Evolutionary conservation across 306 rosid genomes (phyloP), one percentile per base, ranked within the genome.

Genomic region (Casuarina cunninghamiana): DNA sequence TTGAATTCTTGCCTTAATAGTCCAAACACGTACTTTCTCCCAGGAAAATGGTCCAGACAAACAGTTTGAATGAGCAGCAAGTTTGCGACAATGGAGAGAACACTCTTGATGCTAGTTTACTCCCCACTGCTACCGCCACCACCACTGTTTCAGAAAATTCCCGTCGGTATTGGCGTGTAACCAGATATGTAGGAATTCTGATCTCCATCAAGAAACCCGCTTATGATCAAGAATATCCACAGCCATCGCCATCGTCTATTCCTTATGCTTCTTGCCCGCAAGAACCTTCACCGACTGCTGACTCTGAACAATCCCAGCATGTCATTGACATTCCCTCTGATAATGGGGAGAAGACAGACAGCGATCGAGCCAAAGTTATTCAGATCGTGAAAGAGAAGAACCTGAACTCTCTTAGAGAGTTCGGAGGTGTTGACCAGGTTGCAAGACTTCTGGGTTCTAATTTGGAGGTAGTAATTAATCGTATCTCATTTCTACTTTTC

Each of bases 381-480:
- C 7, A 42, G 71, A 82, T 87, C 13, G 90, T 87, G 60, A 82
- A 57, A 78, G 81, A 71, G 19, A 58, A 58, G 78, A 76, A 89
- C 79, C 77, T 84, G 46, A 35, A 16, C 10, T 75, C 67, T 5
- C 82, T 90, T 50, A 9, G 0, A 13, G 6, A 15, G 10, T 74
- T 43, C 60, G 89, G 90, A 21, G 89, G 92, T 49, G 80, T 83
- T 71, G 78, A 32, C 32, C 5, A 43, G 8, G 88, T 76, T 79
- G 37, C 8, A 12, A 11, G 37, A 5, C n/a, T 85, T 83, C 82
- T 83, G 26, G 19, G 1, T 44, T 4, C 82, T 63, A 45, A 44
- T 39, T 13, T 73, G 3, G 45, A 86, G 94, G 93, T 88, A 86
- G 66, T 42, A 35, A 57, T 53, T n/a, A 21, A 21, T 21, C 26